Conservation (phyloP, 139 green algal genomes). For the Closterium sp. region DNA sequence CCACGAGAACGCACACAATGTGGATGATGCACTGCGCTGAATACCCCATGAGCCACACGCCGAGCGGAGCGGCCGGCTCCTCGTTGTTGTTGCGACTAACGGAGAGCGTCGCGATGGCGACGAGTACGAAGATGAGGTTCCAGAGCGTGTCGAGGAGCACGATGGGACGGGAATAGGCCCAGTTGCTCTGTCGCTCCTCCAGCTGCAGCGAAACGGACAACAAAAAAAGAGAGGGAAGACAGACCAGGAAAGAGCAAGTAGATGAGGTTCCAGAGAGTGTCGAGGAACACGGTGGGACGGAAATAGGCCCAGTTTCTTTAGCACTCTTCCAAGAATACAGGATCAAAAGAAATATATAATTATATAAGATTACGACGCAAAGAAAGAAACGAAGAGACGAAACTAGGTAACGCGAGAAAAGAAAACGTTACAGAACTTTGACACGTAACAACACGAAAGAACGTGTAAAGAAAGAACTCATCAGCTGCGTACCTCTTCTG, state of each 20-base stretch:
- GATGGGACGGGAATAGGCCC: conserved; percentile 42
- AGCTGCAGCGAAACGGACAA: no score
- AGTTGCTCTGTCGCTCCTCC: conserved; percentile 42
- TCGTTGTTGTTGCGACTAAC: conserved; percentile 12
- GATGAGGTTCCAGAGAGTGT: conserved; percentile 38
- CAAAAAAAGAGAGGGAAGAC: no score
- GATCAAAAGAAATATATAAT: background rate
- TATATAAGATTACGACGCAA: background rate
- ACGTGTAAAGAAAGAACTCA: background rate
- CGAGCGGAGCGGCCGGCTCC: conserved; percentile 5
- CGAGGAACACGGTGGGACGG: conserved; percentile 32
- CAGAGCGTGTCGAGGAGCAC: conserved; percentile 41
- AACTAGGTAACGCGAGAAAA: background rate
- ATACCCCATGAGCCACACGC: conserved; percentile 35
- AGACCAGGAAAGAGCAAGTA: background rate
- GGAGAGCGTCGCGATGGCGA: conserved; percentile 30
- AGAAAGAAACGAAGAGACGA: background rate
- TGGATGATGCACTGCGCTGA: conserved; percentile 32
- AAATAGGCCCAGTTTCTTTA: conserved; percentile 46
- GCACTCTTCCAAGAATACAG: conserved; percentile 11
- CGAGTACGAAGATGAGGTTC: conserved; percentile 37
- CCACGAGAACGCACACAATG: conserved; percentile 22
- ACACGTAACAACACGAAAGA: background rate
- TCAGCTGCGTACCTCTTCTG: conserved; percentile 16
- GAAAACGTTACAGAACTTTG: background rate